Conservation (phyloP, 2,329 filamentous ascomycete genomes). For the Cercospora berteroae region DNA sequence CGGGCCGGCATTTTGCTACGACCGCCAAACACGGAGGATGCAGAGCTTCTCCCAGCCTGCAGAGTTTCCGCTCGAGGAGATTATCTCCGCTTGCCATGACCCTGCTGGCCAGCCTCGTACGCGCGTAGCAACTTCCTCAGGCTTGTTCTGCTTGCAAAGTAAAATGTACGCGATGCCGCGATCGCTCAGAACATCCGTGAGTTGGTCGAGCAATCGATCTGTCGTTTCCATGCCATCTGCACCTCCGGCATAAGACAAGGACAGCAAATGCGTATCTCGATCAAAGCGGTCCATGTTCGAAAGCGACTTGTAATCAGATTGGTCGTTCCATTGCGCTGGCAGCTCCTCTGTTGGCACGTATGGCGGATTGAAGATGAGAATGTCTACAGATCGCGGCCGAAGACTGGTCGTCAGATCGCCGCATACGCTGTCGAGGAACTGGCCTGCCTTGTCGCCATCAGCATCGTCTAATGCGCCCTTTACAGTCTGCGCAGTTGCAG, state of each 20-base stretch:
- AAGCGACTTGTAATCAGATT: constrained; percentile 9
- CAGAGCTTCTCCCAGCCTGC: constrained; percentile 94
- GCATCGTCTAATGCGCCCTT: constrained; percentile 46
- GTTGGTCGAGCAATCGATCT: constrained; percentile 67
- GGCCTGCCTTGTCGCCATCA: constrained; percentile 32
- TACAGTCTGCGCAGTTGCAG: constrained; percentile 70
- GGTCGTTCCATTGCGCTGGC: constrained; percentile 45
- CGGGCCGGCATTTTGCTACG: constrained; percentile 1
- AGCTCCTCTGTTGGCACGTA: constrained; percentile 85
- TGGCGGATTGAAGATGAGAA: constrained; percentile 94
- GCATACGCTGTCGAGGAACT: constrained; percentile 65
- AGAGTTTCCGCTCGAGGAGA: constrained; percentile 78
- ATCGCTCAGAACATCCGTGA: constrained; percentile 62
- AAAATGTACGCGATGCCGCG: constrained; percentile 84
- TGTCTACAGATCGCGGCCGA: constrained; percentile 62
- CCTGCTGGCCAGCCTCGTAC: constrained; percentile 57
- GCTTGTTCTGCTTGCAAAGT: constrained; percentile 86
- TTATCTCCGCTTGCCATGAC: constrained; percentile 71
- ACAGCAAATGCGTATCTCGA: constrained; percentile 77
- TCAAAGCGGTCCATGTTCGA: constrained; percentile 55
- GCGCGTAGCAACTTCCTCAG: constrained; percentile 66
- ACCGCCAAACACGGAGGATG: constrained; percentile 79
- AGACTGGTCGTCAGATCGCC: constrained; percentile 69
- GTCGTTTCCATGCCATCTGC: constrained; percentile 92
- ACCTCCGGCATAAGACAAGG: constrained; percentile 86